phyloP scores from a whole-genome alignment of 306 rosid species.

The Quercus mongolica region DNA sequence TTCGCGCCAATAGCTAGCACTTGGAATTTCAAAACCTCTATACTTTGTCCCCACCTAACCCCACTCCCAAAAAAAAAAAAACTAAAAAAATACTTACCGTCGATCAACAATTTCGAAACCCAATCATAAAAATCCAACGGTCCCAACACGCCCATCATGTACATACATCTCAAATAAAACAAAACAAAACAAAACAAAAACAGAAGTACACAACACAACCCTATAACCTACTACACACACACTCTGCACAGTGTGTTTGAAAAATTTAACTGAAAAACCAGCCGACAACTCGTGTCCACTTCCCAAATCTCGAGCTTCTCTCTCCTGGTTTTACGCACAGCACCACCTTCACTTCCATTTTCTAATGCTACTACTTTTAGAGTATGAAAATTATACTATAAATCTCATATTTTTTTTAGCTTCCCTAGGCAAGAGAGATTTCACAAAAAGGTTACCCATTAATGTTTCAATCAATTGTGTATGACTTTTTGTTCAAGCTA shows the following conservation, averaged over 20 bases:
- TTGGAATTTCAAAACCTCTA: not conserved
- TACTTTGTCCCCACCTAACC: not conserved
- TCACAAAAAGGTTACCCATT: constrained; percentile 25
- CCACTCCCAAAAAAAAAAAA: no score
- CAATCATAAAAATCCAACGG: not conserved
- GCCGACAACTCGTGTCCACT: constrained; percentile 61
- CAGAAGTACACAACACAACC: no score
- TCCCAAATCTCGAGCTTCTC: constrained; percentile 67
- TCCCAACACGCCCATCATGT: not conserved
- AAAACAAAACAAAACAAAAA: not conserved
- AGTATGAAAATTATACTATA: not conserved
- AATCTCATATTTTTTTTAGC: constrained; percentile 1
- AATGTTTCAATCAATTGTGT: not conserved
- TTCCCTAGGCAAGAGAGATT: constrained; percentile 30
- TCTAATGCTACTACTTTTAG: not conserved
- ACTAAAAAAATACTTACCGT: not conserved
- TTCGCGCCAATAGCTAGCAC: constrained; percentile 48
- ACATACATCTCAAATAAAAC: not conserved
- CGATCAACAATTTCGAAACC: not conserved
- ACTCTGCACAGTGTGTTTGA: not conserved
- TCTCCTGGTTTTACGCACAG: constrained; percentile 32
- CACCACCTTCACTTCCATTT: not conserved
- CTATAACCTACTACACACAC: constrained; percentile 13
- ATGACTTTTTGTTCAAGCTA: not conserved
- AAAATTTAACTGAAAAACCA: constrained; percentile 7